These are phyloP conservation scores for Saccharomycopsis sp. DNA, from an alignment of 805 yeast species.

Conservation along the genomic window DNA sequence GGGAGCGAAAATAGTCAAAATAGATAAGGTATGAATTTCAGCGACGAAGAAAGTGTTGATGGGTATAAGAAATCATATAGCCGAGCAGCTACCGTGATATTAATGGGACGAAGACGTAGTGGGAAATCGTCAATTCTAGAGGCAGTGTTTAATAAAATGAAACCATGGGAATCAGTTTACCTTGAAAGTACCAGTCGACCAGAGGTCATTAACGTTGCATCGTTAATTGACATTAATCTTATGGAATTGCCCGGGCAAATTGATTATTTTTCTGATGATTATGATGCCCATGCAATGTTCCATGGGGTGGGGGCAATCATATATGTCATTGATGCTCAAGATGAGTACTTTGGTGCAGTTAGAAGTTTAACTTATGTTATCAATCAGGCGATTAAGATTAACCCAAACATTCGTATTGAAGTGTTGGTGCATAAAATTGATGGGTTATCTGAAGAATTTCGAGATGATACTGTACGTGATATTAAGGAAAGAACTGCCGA, in stretches of 20 bases:
- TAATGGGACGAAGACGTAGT: constrained; percentile 37
- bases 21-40: neutral
- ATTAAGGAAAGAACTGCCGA: constrained; percentile 95
- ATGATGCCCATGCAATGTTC: constrained; percentile 72
- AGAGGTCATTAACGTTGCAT: constrained; percentile 73
- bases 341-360: constrained; percentile 87
- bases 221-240: constrained; percentile 78
- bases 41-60: neutral
- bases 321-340: constrained; percentile 92
- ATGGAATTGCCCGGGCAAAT: constrained; percentile 95
- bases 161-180: constrained; percentile 86
- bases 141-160: constrained; percentile 95
- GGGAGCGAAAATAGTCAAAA: no score
- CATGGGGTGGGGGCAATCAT: constrained; percentile 83
- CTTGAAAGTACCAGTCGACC: constrained; percentile 88
- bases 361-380: constrained; percentile 84
- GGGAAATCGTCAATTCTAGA: constrained; percentile 95
- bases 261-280: constrained; percentile 51
- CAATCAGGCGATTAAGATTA: constrained; percentile 77
- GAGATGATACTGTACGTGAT: constrained; percentile 92
- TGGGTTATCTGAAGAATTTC: constrained; percentile 88
- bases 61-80: neutral
- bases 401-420: constrained; percentile 82
- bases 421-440: constrained; percentile 94
- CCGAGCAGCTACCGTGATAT: constrained; percentile 14